These are phyloP conservation scores for Fusarium tanahbumbuense DNA, from an alignment of 2,329 filamentous ascomycete species.

Conservation along the genomic window DNA sequence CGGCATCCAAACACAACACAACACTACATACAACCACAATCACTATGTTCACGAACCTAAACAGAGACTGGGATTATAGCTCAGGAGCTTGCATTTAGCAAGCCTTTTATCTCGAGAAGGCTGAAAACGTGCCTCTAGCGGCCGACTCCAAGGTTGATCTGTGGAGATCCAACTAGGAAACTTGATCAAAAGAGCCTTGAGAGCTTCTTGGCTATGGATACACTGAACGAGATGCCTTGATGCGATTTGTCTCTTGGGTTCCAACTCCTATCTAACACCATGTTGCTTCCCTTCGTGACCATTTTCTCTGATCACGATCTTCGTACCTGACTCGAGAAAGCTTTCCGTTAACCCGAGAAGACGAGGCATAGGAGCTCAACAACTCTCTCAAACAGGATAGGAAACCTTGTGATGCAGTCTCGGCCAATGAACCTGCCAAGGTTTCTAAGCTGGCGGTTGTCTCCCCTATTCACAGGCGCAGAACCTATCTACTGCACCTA, in stretches of 20 bases:
- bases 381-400: neutral
- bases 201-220: neutral
- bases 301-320: constrained; percentile 19
- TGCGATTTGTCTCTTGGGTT: constrained; percentile 1
- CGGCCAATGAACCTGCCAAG: constrained; percentile 7
- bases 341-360: constrained; percentile 1
- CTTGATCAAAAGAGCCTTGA: neutral
- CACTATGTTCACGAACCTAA: neutral
- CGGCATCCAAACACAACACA: neutral
- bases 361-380: neutral
- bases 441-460: neutral
- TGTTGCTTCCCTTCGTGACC: neutral
- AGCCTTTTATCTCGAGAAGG: constrained; percentile 12
- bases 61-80: neutral
- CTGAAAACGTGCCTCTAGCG: constrained; percentile 10
- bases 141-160: constrained; percentile 8
- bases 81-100: neutral
- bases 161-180: constrained; percentile 6
- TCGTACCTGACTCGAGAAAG: constrained; percentile 28
- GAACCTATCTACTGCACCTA: neutral
- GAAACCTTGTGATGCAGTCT: constrained; percentile 6
- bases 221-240: neutral
- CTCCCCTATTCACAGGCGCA: neutral
- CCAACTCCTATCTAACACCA: neutral
- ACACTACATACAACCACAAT: neutral